Evolutionary conservation across 2,329 filamentous ascomycete species (phyloP).

Genomic region (Thermochaetoides dissita): DNA sequence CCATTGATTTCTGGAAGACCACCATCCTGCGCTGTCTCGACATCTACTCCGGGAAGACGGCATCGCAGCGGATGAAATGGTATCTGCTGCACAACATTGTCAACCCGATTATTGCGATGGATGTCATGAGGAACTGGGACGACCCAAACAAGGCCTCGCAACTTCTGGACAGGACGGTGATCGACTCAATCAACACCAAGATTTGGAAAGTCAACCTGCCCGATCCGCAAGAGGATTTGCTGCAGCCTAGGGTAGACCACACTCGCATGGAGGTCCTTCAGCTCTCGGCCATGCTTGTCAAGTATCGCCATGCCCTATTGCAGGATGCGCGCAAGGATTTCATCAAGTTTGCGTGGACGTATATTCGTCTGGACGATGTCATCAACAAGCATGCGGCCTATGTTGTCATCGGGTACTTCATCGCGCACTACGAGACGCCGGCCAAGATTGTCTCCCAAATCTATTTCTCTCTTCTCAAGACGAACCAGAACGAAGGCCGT

Average conservation of each 20-base stretch:
- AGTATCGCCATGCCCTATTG: conserved; percentile 78
- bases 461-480: conserved; percentile 78
- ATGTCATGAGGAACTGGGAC: conserved; percentile 74
- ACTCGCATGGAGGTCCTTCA: conserved; percentile 93
- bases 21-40: conserved; percentile 78
- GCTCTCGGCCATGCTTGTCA: conserved; percentile 85
- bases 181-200: conserved; percentile 79
- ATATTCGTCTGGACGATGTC: conserved; percentile 93
- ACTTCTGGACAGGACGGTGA: conserved; percentile 73
- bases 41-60: conserved; percentile 63
- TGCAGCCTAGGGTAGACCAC: conserved; percentile 80
- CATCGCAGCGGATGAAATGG: conserved; percentile 79
- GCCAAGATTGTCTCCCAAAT: conserved; percentile 92
- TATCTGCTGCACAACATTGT: conserved; percentile 86
- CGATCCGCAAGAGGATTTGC: conserved; percentile 69
- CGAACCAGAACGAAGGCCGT: conserved; percentile 88
- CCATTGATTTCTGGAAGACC: conserved; percentile 72
- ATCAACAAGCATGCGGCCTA: conserved; percentile 99
- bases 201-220: conserved; percentile 85
- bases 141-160: conserved; percentile 46
- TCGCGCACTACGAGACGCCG: conserved; percentile 90
- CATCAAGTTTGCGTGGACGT: conserved; percentile 98
- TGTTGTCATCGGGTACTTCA: conserved; percentile 94
- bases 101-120: conserved; percentile 93
- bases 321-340: conserved; percentile 93